Evolutionary conservation across 805 yeast genomes (phyloP).

Genomic region (Saccharomycopsis capsularis): DNA sequence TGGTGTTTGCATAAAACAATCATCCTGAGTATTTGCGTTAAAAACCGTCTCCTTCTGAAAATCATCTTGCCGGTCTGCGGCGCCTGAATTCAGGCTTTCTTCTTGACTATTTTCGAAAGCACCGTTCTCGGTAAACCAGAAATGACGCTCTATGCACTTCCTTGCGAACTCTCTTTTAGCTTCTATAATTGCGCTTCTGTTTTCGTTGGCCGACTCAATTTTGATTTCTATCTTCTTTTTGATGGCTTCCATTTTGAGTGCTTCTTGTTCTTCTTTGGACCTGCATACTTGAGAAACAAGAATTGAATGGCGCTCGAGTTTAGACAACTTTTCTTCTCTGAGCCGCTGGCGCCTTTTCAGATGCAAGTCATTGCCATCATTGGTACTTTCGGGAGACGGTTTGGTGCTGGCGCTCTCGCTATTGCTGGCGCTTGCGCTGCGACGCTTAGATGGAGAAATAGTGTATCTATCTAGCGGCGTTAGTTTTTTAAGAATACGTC

Average conservation of each 20-base stretch:
- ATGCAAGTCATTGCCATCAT: too few species aligned
- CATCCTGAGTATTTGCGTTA: neutral
- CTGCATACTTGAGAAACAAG: neutral
- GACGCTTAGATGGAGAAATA: neutral
- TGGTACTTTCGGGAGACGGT: too few species aligned
- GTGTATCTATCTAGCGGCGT: neutral
- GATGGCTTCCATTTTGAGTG: neutral
- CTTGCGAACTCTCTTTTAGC: neutral
- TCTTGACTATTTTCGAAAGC: neutral
- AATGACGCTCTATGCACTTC: neutral
- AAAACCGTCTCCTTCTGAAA: too few species aligned
- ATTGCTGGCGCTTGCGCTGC: neutral
- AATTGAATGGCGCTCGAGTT: neutral
- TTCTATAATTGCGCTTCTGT: neutral
- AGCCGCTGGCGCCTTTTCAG: neutral
- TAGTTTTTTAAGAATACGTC: neutral
- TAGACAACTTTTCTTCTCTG: neutral
- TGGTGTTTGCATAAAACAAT: neutral
- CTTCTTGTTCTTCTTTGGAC: neutral
- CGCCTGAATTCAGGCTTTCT: too few species aligned
- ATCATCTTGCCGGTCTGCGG: too few species aligned
- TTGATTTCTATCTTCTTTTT: neutral
- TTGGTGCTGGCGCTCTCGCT: too few species aligned
- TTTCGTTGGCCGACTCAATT: neutral
- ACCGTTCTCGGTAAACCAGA: neutral